These are phyloP conservation scores for Dalbergia cochinchinensis DNA, from an alignment of 306 rosid species.

Conservation along the genomic window DNA sequence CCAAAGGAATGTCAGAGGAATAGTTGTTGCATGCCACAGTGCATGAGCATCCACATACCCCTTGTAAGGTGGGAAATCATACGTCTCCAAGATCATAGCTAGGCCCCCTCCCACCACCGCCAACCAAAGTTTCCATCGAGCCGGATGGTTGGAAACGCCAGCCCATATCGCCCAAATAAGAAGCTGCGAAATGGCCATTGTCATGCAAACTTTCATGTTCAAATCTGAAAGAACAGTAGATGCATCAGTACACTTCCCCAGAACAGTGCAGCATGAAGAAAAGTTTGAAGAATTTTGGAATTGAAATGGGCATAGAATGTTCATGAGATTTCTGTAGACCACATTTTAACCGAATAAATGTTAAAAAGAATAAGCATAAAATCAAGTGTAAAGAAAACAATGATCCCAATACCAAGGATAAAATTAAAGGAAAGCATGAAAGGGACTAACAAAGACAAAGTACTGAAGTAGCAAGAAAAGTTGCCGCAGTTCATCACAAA, in stretches of 20 bases:
- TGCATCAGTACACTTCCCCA: slow-evolving; percentile 37
- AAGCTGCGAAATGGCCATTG: slow-evolving; percentile 75
- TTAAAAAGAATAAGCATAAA: not conserved
- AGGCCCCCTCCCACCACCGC: slow-evolving; percentile 67
- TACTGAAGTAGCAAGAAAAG: slow-evolving; percentile 14
- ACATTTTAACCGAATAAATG: not conserved
- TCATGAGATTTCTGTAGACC: not conserved
- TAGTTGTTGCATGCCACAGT: slow-evolving; percentile 73
- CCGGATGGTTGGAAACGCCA: slow-evolving; percentile 62
- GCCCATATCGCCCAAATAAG: slow-evolving; percentile 89
- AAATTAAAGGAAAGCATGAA: not conserved
- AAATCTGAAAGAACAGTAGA: slow-evolving; percentile 64
- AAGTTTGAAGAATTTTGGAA: not conserved
- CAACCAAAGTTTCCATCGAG: slow-evolving; percentile 76
- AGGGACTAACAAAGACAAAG: not conserved
- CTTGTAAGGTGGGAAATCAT: slow-evolving; percentile 88
- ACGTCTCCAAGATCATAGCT: slow-evolving; percentile 72
- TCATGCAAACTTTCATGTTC: slow-evolving; percentile 76
- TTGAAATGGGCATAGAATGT: not conserved
- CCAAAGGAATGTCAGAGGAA: slow-evolving; percentile 87
- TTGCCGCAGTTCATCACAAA: not conserved
- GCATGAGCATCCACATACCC: slow-evolving; percentile 94
- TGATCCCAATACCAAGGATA: not conserved
- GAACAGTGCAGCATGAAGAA: slow-evolving; percentile 18
- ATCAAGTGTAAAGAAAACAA: slow-evolving; percentile 8